phyloP scores from a whole-genome alignment of 805 yeast species.

The Lachancea quebecensis region DNA sequence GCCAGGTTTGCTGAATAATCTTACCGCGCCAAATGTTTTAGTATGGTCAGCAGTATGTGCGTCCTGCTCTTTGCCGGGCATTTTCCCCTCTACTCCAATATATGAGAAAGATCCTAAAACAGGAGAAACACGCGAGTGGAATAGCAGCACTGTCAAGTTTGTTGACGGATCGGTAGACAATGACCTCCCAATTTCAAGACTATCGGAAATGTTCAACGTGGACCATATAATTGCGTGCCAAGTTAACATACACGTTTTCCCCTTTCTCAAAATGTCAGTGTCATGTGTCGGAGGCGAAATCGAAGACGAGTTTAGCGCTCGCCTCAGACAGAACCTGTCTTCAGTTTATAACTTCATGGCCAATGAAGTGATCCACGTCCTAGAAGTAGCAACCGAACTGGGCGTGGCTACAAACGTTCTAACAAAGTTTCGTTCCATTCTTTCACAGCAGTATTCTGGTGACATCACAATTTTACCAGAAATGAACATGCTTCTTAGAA shows the following conservation, averaged over 20 bases:
- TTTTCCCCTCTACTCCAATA: slow-evolving; percentile 79
- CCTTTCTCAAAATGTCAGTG: slow-evolving; percentile 63
- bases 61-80: slow-evolving; percentile 88
- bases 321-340: slow-evolving; percentile 45
- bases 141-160: slow-evolving; percentile 58
- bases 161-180: slow-evolving; percentile 96
- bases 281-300: slow-evolving; percentile 64
- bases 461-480: slow-evolving; percentile 90
- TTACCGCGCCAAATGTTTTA: slow-evolving; percentile 75
- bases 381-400: slow-evolving; percentile 65
- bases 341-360: slow-evolving; percentile 52
- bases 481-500: slow-evolving; percentile 46
- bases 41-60: slow-evolving; percentile 90
- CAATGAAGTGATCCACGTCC: slow-evolving; percentile 69
- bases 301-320: slow-evolving; percentile 53
- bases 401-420: slow-evolving; percentile 70
- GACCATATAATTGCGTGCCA: slow-evolving; percentile 97
- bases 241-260: slow-evolving; percentile 94
- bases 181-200: slow-evolving; percentile 82
- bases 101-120: slow-evolving; percentile 76
- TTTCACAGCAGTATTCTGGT: slow-evolving; percentile 86
- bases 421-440: slow-evolving; percentile 64
- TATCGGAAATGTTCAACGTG: slow-evolving; percentile 95
- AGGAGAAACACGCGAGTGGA: slow-evolving; percentile 74
- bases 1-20: slow-evolving; percentile 71